These are phyloP conservation scores for Strobilomyces echinocephalus DNA, from an alignment of 768 basidiomycete genomes.

Conservation along the genomic window DNA sequence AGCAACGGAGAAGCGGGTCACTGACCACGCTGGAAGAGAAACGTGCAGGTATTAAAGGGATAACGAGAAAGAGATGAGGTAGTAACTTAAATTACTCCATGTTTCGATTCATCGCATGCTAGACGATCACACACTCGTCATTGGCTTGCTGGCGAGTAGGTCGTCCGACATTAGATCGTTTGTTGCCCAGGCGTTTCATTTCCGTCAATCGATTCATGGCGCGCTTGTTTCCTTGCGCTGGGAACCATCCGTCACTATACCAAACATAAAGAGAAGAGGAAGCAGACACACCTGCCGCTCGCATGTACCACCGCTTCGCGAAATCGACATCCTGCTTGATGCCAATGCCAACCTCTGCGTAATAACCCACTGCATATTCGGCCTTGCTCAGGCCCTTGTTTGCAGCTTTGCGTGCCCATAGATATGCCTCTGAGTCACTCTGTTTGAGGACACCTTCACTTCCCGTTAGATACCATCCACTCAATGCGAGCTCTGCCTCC, in stretches of 20 bases:
- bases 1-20: constrained; percentile 8
- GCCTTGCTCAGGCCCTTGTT: constrained; percentile 97
- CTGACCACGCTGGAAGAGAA: constrained; percentile 2
- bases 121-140: constrained; percentile 87
- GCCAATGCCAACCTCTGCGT: constrained; percentile 96
- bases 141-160: constrained; percentile 92
- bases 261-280: neutral
- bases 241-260: neutral
- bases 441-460: constrained; percentile 95
- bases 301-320: constrained; percentile 98
- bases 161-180: constrained; percentile 68
- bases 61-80: neutral
- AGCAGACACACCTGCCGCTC: constrained; percentile 79
- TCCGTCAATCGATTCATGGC: constrained; percentile 96
- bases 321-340: constrained; percentile 94
- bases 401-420: constrained; percentile 95
- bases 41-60: constrained; percentile 14
- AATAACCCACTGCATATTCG: constrained; percentile 98
- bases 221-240: constrained; percentile 97
- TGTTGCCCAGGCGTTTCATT: constrained; percentile 85
- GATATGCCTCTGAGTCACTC: constrained; percentile 96
- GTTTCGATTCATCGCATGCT: constrained; percentile 14
- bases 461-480: constrained; percentile 97
- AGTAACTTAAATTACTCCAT: constrained; percentile 10
- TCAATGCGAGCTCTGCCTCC: constrained; percentile 92